Evolutionary conservation across 352 stramenopile genomes (phyloP).

Genomic region (Phytophthora citrophthora): DNA sequence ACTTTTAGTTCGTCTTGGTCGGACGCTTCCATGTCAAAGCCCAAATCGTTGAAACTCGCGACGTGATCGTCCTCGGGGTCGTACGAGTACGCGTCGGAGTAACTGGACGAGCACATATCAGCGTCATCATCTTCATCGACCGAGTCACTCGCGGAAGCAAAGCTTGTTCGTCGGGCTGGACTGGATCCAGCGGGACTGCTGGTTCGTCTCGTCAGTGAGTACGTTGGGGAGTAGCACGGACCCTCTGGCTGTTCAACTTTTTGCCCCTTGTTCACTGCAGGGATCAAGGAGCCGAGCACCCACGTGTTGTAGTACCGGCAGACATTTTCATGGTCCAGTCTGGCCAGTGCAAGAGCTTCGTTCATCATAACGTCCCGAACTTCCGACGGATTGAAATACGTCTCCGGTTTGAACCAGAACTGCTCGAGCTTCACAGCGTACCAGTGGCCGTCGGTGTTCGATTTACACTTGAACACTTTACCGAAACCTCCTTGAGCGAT

Average conservation of each 20-base stretch:
- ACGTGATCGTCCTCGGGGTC: constrained; percentile 34
- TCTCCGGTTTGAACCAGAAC: constrained; percentile 86
- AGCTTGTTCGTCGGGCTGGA: constrained; percentile 8
- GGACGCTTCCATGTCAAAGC: constrained; percentile 58
- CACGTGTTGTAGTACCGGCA: constrained; percentile 93
- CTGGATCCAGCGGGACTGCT: constrained; percentile 29
- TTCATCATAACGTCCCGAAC: constrained; percentile 93
- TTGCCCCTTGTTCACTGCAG: constrained; percentile 46
- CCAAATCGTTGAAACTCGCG: constrained; percentile 56
- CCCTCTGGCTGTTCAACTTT: constrained; percentile 30
- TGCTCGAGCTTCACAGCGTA: constrained; percentile 86
- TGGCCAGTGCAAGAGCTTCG: constrained; percentile 92
- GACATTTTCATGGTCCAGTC: constrained; percentile 95
- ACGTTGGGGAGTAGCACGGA: constrained; percentile 21
- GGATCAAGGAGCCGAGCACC: constrained; percentile 74
- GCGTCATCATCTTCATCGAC: constrained; percentile 30
- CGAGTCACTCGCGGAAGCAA: constrained; percentile 20
- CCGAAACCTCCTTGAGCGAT: constrained; percentile 79
- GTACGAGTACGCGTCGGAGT: constrained; percentile 28
- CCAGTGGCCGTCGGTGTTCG: constrained; percentile 67
- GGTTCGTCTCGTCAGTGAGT: constrained; percentile 26
- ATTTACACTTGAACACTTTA: constrained; percentile 83
- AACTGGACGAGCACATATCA: constrained; percentile 31
- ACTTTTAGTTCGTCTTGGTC: constrained; percentile 13
- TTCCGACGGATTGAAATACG: constrained; percentile 75